phyloP scores from a whole-genome alignment of 2,329 filamentous ascomycete species.

The Clarireedia hainanense region DNA sequence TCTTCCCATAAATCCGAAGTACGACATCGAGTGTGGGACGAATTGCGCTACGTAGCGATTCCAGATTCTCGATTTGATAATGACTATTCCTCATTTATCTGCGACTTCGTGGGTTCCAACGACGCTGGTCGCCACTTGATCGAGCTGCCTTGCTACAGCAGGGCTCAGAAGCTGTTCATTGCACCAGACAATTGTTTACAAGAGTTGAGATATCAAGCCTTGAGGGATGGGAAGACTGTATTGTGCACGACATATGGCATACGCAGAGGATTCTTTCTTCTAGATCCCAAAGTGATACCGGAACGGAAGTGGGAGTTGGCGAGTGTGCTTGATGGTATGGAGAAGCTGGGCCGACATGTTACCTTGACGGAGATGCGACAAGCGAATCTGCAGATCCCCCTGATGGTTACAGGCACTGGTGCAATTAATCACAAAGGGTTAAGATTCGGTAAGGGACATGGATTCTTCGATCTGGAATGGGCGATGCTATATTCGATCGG shows the following conservation, averaged over 20 bases:
- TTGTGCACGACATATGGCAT: constrained; percentile 36
- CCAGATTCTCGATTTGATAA: constrained; percentile 37
- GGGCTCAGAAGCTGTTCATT: constrained; percentile 31
- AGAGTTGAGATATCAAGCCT: constrained; percentile 31
- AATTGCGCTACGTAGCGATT: constrained; percentile 32
- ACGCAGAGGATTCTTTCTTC: constrained; percentile 34
- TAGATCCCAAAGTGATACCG: constrained; percentile 31
- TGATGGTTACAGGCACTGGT: constrained; percentile 35
- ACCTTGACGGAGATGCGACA: constrained; percentile 30
- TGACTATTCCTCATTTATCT: constrained; percentile 36
- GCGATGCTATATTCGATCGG: constrained; percentile 32
- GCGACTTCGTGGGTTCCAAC: constrained; percentile 34
- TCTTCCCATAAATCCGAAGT: constrained; percentile 7
- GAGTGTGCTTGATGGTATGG: constrained; percentile 37
- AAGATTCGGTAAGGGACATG: constrained; percentile 34
- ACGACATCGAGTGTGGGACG: constrained; percentile 27
- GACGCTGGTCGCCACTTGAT: constrained; percentile 29
- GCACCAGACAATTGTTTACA: constrained; percentile 39
- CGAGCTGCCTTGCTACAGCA: constrained; percentile 28
- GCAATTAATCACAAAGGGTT: constrained; percentile 34
- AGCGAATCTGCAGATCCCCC: constrained; percentile 23
- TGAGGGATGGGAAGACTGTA: constrained; percentile 34
- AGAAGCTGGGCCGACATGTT: constrained; percentile 31
- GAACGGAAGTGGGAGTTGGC: constrained; percentile 28
- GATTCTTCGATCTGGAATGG: constrained; percentile 38